Evolutionary conservation across 768 basidiomycete genomes (phyloP), one percentile per base, ranked within the genome.

Genomic region (Russula compacta): DNA sequence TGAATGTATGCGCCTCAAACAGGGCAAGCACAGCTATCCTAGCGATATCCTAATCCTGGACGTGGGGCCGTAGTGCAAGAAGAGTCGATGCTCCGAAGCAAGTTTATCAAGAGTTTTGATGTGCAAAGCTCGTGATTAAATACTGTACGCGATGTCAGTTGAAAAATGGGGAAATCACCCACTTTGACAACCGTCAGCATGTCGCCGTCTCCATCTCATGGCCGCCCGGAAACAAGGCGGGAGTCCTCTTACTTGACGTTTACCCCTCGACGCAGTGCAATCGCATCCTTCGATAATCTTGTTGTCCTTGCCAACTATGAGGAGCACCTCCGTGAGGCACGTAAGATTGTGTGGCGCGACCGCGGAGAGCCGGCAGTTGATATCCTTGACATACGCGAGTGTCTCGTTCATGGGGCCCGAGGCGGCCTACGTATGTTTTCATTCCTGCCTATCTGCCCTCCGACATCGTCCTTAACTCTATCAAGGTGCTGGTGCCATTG

Each of bases 231-330:
- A 46, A 11, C 55, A 33, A 57, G 44, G 19, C 69, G 73, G 17
- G 53, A 64, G 19, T 68, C 71, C 6, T 73, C 78, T 4, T 76
- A 80, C 64, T 77, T 82, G 56, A 73, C 76, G 6, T 77, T 84
- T 64, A 77, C 80, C 0, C 84, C 83, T 0, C 77, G 74, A 50
- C 75, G 77, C 39, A 47, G 29, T 14, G 21, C 58, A 21, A 59
- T 59, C 35, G 50, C 51, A 10, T 91, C 88, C 0, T 92, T 92
- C 66, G 89, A 92, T 69, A 90, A 89, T 69, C 76, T 94, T 4
- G 85, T 91, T n/a, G 87, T 87, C 17, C 78, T 94, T 57, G 92
- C 90, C 6, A 91, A 92, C 72, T 83, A 88, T 71, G 86, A 90
- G 70, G 88, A 92, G 62, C 77, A 82, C 2, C 75, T 92, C 42